Conservation (phyloP, 2,329 filamentous ascomycete genomes). For the Geosmithia flava region DNA sequence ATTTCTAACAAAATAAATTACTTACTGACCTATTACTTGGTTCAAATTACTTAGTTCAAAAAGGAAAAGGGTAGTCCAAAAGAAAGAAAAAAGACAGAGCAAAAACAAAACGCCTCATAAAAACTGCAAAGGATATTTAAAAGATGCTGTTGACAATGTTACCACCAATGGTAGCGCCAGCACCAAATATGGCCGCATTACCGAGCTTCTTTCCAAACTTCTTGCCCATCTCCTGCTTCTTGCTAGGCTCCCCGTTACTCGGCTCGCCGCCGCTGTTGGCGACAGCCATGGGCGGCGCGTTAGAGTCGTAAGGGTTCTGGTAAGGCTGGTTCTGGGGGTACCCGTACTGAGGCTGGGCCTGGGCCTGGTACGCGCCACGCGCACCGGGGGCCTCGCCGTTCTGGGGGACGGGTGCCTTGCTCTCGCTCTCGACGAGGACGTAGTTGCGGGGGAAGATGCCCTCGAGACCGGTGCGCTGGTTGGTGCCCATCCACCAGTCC, state of each 20-base stretch:
- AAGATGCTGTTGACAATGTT: conserved; percentile 90
- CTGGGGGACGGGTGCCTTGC: conserved; percentile 22
- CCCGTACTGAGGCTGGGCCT: conserved; percentile 16
- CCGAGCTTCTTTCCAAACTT: conserved; percentile 92
- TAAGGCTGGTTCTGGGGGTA: conserved; percentile 35
- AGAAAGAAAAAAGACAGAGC: background rate
- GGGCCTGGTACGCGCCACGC: conserved; percentile 11
- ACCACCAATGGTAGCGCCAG: conserved; percentile 79
- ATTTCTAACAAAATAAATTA: no score
- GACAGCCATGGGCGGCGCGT: conserved; percentile 65
- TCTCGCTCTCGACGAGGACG: conserved; percentile 60
- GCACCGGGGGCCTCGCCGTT: conserved; percentile 13
- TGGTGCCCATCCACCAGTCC: conserved; percentile 92
- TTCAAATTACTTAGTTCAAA: no score
- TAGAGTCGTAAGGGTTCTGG: conserved; percentile 52
- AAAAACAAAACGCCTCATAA: background rate
- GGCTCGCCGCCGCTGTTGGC: conserved; percentile 37
- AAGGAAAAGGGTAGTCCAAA: no score
- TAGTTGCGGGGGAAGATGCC: conserved; percentile 95
- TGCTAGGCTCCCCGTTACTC: conserved; percentile 35
- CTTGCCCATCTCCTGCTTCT: conserved; percentile 68
- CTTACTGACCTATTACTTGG: no score
- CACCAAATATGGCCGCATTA: conserved; percentile 75
- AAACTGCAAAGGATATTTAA: conserved; percentile 21
- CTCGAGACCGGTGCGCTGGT: conserved; percentile 68